Conservation (phyloP, 768 basidiomycete genomes). For the Lentinula detonsa region DNA sequence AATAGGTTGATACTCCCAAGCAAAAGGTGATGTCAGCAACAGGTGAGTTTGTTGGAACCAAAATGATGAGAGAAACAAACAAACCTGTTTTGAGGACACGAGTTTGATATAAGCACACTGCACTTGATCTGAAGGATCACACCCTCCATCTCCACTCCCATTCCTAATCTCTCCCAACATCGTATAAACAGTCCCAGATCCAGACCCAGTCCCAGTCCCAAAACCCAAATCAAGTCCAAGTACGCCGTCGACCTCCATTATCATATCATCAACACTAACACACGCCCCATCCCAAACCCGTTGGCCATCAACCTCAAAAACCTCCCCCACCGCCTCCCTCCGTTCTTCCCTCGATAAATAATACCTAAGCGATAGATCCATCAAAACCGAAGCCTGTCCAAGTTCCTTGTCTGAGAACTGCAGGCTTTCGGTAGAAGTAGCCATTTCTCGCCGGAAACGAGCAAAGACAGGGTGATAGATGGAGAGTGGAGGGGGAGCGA, state of each 20-base stretch:
- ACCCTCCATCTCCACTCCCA: background rate
- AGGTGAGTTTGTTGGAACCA: no score
- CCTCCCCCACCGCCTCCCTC: no score
- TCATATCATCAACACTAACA: no score
- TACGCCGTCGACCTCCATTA: no score
- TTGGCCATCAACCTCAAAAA: no score
- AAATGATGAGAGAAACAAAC: background rate
- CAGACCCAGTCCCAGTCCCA: no score
- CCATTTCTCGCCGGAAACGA: background rate
- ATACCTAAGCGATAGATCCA: background rate
- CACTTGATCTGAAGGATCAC: background rate
- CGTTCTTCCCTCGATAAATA: background rate
- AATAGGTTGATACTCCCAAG: background rate
- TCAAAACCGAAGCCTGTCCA: background rate
- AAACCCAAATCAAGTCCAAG: no score
- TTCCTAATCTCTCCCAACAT: background rate
- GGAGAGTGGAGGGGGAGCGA: slow-evolving; percentile 8
- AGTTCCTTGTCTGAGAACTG: background rate
- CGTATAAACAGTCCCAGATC: background rate
- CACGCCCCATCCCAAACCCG: no score
- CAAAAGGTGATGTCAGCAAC: background rate
- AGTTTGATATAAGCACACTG: background rate
- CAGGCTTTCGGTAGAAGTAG: background rate
- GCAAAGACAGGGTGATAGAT: slow-evolving; percentile 12
- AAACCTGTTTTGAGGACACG: background rate